These are phyloP conservation scores for Blakeslea trispora DNA, from an alignment of 371 early-diverging fungal genomes.

Conservation along the genomic window DNA sequence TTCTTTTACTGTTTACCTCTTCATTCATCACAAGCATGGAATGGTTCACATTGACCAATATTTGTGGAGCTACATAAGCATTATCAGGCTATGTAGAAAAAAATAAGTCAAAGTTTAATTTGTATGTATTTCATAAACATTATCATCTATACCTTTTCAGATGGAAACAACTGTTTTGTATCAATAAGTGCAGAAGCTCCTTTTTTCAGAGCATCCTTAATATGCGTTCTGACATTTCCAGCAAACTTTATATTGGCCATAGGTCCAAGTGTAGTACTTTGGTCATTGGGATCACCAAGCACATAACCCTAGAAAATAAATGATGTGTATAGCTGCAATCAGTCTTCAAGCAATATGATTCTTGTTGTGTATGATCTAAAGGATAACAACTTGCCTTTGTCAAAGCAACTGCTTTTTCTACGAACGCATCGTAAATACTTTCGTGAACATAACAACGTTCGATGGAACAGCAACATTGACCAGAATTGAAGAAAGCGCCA, in stretches of 20 bases:
- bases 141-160: slow-evolving; percentile 52
- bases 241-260: slow-evolving; percentile 75
- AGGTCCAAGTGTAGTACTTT: slow-evolving; percentile 76
- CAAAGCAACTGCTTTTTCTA: slow-evolving; percentile 64
- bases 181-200: slow-evolving; percentile 74
- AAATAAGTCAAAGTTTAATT: not conserved
- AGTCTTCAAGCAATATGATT: too few relatives aligned
- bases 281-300: slow-evolving; percentile 71
- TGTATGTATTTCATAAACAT: not conserved
- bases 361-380: too few relatives aligned
- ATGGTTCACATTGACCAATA: slow-evolving; percentile 74
- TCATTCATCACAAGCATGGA: slow-evolving; percentile 80
- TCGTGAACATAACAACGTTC: slow-evolving; percentile 87
- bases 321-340: too few relatives aligned
- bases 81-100: slow-evolving; percentile 18
- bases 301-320: slow-evolving; percentile 35
- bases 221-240: slow-evolving; percentile 67
- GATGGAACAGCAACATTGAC: slow-evolving; percentile 84
- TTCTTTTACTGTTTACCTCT: slow-evolving; percentile 50
- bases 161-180: slow-evolving; percentile 53
- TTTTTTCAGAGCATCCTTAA: slow-evolving; percentile 72
- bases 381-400: slow-evolving; percentile 59
- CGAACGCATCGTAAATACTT: slow-evolving; percentile 72
- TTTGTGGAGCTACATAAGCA: slow-evolving; percentile 77
- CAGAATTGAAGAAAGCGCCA: slow-evolving; percentile 85